Base-by-base conservation (phyloP, 2,329 filamentous ascomycete genomes). In the Fusarium temperatum region DNA sequence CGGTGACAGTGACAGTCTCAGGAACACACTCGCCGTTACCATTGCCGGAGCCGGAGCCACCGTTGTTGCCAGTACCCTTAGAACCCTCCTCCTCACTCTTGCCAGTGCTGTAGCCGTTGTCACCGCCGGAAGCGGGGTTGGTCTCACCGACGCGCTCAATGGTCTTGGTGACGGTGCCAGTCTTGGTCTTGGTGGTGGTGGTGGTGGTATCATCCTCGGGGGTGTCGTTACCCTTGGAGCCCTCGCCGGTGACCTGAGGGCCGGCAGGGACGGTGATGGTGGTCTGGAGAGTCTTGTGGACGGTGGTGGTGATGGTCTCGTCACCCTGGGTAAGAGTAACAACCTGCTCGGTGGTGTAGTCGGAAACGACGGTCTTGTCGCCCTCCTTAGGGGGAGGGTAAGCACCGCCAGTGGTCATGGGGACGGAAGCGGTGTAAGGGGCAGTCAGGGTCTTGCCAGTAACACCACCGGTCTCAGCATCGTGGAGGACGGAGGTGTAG, bases 271-370 rank as follows among this genome's bases (percentile, higher is more conserved):
- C 75, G 28, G 79, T 81, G 62, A 81, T 60, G 70, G 85, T 84
- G 75, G 82, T 78, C 77, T 83, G 75, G 73, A 83, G 78, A 68
- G 84, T 86, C 68, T 83, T 81, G 58, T 80, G 85, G 68, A 88
- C 78, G 64, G 85, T 83, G 77, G 84, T 86, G 70, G 80, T 81
- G 82, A 85, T 70, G 78, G 85, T 58, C 51, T 80, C 80, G 44
- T 74, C 79, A 68, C 82, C 81, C 30, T 81, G 67, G 51, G 80
- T 83, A 50, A 82, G 75, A 70, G 82, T 83, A 47, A 80, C 70
- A 66, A 79, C 81, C 77, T 80, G 80, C 66, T 79, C 78, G 24
- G 75, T 80, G 73, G 81, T 77, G 53, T 80, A 66, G 44, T 80
- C 72, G 18, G 78, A 79, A 71, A 77, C 76, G 53, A 76, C 53